Evolutionary conservation across 2,329 filamentous ascomycete species (phyloP).

Genomic region (Verruconis gallopava): DNA sequence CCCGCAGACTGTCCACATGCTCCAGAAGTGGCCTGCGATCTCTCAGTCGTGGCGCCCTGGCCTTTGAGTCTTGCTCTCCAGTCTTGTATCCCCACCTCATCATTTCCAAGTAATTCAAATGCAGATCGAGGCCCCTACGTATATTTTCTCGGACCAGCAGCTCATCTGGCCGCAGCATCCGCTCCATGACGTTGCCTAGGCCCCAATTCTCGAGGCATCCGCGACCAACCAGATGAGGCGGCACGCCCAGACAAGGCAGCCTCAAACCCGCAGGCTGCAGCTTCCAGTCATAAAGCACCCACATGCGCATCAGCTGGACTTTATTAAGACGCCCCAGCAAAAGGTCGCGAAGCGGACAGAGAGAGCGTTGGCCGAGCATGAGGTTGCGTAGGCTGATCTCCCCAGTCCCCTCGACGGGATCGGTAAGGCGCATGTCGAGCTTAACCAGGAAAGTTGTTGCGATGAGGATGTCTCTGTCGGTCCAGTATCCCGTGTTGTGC

Average conservation of each 20-base stretch:
- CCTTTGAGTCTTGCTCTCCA: background rate
- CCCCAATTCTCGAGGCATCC: constrained; percentile 9
- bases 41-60: too few species aligned
- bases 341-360: constrained; percentile 46
- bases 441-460: constrained; percentile 57
- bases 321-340: constrained; percentile 44
- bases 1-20: too few species aligned
- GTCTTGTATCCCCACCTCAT: background rate
- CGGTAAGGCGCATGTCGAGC: constrained; percentile 54
- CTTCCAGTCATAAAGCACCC: constrained; percentile 43
- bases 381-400: constrained; percentile 20
- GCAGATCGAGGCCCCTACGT: constrained; percentile 3
- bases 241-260: constrained; percentile 2
- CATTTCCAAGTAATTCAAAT: constrained; percentile 1
- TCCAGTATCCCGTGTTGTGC: constrained; percentile 41
- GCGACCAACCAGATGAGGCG: background rate
- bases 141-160: constrained; percentile 10
- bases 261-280: background rate
- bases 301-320: constrained; percentile 43
- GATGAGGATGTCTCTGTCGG: constrained; percentile 46
- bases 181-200: background rate
- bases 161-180: constrained; percentile 12
- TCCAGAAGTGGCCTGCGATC: too few species aligned
- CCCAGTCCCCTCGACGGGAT: constrained; percentile 45
- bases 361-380: constrained; percentile 41